Base-by-base conservation (phyloP, 495 filamentous ascomycete genomes). In the Aspergillus cristatus region DNA sequence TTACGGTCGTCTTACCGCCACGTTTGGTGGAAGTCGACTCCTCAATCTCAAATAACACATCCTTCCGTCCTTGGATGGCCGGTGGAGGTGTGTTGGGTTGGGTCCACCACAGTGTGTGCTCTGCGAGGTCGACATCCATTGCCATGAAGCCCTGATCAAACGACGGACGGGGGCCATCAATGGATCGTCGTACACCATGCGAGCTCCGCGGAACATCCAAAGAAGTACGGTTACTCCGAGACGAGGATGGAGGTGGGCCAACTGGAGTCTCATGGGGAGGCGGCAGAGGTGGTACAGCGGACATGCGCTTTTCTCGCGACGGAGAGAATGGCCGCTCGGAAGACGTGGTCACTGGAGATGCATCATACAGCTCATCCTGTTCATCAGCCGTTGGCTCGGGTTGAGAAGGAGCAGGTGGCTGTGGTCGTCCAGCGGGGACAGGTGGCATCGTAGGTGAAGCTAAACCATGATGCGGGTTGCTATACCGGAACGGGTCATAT, bases 71-170 rank as follows among this genome's bases (percentile, higher is more conserved):
- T 43, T 93, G 83, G 45, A 97, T 78, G 7, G 74, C 66, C 1
- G 91, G 84, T 7, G 91, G 91, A 3, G 86, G 75, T 15, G 70
- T 79, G 22, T 67, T 62, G 13, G 81, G 69, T 48, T 82, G 74
- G 32, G 78, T 71, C 87, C 88, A 98, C 91, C 91, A 98, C 28
- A 79, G 68, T 1, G 76, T 82, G 34, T 63, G 66, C 38, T 70
- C 65, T 7, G 73, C 77, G 20, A 97, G 67, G 50, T 97, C 90
- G 45, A 96, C 59, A 34, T 96, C 88, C 38, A 75, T 78, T 35
- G 91, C 91, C 43, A 97, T 85, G 54, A 70, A 91, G 6, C 85
- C 80, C 28, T 76, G 75, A 34, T 94, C 90, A 44, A 78, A 68
- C 17, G 75, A 78, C 3, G 76, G 69, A 22, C 81, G 72, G 22